Percentiles rank a stretch among this genome's conserved stretches.
phyloP scores from a whole-genome alignment of 768 basidiomycete genomes.

The Lactarius pseudohatsudake region DNA sequence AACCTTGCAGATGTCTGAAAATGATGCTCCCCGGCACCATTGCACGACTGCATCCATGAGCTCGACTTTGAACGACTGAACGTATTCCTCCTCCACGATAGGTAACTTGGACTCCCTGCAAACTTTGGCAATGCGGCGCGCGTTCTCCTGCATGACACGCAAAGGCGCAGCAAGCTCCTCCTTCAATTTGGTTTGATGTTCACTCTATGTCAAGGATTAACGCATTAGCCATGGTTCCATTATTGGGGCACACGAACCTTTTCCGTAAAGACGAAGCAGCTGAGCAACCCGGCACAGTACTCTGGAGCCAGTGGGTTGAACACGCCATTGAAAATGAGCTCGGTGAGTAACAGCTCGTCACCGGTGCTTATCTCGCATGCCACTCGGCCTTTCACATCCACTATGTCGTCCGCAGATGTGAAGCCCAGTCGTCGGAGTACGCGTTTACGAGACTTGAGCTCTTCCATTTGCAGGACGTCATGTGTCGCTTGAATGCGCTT shows the following conservation, averaged over 20 bases:
- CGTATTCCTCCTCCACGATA: slow-evolving; percentile 91
- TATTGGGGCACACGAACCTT: slow-evolving; percentile 55
- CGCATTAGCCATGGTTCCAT: not conserved
- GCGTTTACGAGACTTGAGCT: slow-evolving; percentile 92
- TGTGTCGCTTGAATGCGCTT: slow-evolving; percentile 87
- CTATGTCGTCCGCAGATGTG: slow-evolving; percentile 85
- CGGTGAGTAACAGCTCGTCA: slow-evolving; percentile 93
- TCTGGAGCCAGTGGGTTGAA: slow-evolving; percentile 91
- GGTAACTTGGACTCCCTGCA: slow-evolving; percentile 90
- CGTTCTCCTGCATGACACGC: slow-evolving; percentile 93
- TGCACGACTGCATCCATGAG: slow-evolving; percentile 97
- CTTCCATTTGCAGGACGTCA: slow-evolving; percentile 92
- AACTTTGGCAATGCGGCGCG: slow-evolving; percentile 94
- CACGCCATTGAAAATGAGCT: slow-evolving; percentile 94
- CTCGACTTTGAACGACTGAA: slow-evolving; percentile 95
- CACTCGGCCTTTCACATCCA: slow-evolving; percentile 96
- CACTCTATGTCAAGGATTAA: slow-evolving; percentile 55
- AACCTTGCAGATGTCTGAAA: slow-evolving; percentile 95
- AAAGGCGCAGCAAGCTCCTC: slow-evolving; percentile 93
- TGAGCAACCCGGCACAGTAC: slow-evolving; percentile 90
- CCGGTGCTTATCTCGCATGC: slow-evolving; percentile 98
- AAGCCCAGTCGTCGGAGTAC: slow-evolving; percentile 91
- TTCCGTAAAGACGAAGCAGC: slow-evolving; percentile 97
- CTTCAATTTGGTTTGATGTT: slow-evolving; percentile 79
- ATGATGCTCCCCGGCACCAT: slow-evolving; percentile 98